Percentiles rank a stretch among this genome's conserved stretches.
These are phyloP conservation scores for Bathelium albidoporum DNA, from an alignment of 495 filamentous ascomycete species.

Conservation along the genomic window DNA sequence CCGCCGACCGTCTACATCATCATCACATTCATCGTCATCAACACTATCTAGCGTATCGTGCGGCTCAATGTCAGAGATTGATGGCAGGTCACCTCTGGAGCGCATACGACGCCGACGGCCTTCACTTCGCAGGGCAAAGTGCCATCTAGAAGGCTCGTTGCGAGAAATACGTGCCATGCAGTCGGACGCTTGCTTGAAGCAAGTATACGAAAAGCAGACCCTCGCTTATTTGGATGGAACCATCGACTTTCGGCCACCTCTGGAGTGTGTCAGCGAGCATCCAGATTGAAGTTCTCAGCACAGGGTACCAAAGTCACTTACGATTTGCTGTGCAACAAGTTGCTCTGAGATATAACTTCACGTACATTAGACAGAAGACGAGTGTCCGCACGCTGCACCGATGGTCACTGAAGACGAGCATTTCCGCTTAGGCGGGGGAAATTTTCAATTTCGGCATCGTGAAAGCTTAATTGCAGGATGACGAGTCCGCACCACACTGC, in stretches of 20 bases:
- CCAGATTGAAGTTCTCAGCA: neutral
- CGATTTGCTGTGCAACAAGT: neutral
- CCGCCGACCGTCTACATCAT: neutral
- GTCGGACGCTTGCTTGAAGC: constrained; percentile 27
- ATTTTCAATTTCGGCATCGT: no score
- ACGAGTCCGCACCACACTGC: no score
- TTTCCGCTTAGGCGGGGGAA: no score
- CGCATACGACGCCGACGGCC: constrained; percentile 3
- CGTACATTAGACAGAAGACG: no score
- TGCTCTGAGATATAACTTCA: no score
- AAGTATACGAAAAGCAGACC: constrained; percentile 27
- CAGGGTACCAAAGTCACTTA: neutral
- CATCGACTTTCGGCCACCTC: constrained; percentile 8
- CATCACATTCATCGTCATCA: neutral
- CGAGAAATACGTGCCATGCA: constrained; percentile 25
- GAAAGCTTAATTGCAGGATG: no score
- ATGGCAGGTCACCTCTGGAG: neutral
- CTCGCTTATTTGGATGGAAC: constrained; percentile 23
- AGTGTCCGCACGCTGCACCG: no score
- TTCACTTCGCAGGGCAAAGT: constrained; percentile 19
- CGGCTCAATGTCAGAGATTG: neutral
- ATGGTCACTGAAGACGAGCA: no score
- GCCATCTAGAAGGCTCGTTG: constrained; percentile 22
- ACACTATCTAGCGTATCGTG: neutral
- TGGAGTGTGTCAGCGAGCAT: constrained; percentile 1